phyloP scores from a whole-genome alignment of 2,329 filamentous ascomycete genomes.

The Xylaria sp. region DNA sequence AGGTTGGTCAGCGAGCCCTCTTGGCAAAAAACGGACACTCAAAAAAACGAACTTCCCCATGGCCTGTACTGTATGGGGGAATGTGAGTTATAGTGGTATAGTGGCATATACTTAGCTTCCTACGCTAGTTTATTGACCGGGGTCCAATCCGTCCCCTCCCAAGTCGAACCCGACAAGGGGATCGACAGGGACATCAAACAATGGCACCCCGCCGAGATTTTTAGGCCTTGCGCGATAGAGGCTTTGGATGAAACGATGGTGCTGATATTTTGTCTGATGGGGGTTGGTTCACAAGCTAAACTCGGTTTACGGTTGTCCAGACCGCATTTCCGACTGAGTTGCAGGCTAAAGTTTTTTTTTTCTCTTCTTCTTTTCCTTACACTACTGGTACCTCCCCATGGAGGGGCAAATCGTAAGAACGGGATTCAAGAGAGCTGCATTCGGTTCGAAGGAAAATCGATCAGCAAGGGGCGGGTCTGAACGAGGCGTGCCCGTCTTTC shows the following conservation, averaged over 20 bases:
- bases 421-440: neutral
- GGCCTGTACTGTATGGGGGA: neutral
- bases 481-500: constrained; percentile 2
- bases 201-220: constrained; percentile 36
- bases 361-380: neutral
- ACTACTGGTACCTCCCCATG: constrained; percentile 2
- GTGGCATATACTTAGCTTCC: constrained; percentile 6
- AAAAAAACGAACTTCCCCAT: constrained; percentile 19
- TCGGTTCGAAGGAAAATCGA: constrained; percentile 16
- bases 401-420: constrained; percentile 17
- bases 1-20: constrained; percentile 9
- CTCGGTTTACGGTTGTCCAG: constrained; percentile 37
- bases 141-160: constrained; percentile 24
- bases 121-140: constrained; percentile 26
- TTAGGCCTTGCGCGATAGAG: constrained; percentile 33
- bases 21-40: neutral
- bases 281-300: constrained; percentile 35
- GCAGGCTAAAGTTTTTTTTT: neutral
- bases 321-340: constrained; percentile 40
- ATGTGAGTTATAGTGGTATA: constrained; percentile 5
- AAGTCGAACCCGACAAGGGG: constrained; percentile 31
- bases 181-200: constrained; percentile 45
- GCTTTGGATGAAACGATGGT: constrained; percentile 34
- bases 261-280: constrained; percentile 29
- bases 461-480: constrained; percentile 6